These are phyloP conservation scores for Umbelopsis isabellina DNA, from an alignment of 192 early-diverging fungal species.

Conservation along the genomic window DNA sequence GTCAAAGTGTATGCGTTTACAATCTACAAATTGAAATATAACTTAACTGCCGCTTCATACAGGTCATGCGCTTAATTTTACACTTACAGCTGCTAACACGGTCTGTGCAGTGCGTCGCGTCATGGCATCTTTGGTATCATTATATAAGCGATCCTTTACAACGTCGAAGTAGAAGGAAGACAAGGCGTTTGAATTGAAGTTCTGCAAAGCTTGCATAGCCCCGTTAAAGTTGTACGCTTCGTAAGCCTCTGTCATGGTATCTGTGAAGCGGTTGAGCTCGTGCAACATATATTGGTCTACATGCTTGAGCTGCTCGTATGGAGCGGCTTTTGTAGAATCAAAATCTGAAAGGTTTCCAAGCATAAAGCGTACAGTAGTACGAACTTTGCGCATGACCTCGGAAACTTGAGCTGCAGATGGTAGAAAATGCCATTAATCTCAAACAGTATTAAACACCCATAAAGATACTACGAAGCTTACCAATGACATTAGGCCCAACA, in stretches of 20 bases:
- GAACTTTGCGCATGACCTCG: conserved; percentile 75
- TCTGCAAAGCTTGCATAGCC: conserved; percentile 65
- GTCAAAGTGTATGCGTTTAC: conserved; percentile 62
- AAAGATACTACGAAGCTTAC: conserved; percentile 20
- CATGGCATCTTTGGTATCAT: conserved; percentile 41
- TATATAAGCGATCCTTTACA: conserved; percentile 79
- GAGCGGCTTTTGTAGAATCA: conserved; percentile 39
- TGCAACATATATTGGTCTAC: conserved; percentile 68
- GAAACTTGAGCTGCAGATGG: conserved; percentile 50
- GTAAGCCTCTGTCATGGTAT: conserved; percentile 56
- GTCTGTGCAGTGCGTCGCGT: conserved; percentile 67
- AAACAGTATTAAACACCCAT: not conserved
- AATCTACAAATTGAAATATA: conserved; percentile 35
- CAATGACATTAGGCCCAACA: conserved; percentile 67
- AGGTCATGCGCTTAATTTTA: not conserved
- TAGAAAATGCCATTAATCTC: not conserved
- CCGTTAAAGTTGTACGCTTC: conserved; percentile 65
- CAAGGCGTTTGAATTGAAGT: conserved; percentile 65
- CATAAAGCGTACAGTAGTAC: conserved; percentile 77
- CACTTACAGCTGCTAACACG: conserved; percentile 60
- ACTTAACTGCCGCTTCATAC: too few relatives aligned
- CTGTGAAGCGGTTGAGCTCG: conserved; percentile 66
- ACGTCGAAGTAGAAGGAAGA: conserved; percentile 84
- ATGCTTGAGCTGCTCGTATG: conserved; percentile 54
- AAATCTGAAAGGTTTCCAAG: conserved; percentile 74